Conservation (phyloP, 495 filamentous ascomycete species). For the Lasiosphaeria ovina region DNA sequence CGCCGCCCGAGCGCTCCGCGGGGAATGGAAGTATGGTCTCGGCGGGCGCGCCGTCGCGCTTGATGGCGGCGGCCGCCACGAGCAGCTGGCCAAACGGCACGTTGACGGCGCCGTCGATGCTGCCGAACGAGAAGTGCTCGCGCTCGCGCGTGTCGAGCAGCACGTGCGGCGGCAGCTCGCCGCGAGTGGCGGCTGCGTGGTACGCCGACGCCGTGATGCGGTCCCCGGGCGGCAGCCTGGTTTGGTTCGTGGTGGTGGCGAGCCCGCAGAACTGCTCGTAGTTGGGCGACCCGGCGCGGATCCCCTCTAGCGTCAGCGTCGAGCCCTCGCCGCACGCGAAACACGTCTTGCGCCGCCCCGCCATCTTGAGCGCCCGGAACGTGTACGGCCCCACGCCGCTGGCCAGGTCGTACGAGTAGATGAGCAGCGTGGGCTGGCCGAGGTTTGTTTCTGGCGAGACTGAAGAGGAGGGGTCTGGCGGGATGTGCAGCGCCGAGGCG, state of each 20-base stretch:
- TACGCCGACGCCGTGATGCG: constrained; percentile 62
- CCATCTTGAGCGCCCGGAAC: constrained; percentile 73
- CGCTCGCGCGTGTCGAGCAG: constrained; percentile 81
- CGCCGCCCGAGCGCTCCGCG: background rate
- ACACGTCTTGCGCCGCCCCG: constrained; percentile 63
- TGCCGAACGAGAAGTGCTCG: constrained; percentile 81
- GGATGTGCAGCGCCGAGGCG: constrained; percentile 35
- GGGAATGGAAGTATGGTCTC: background rate
- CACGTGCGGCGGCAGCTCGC: constrained; percentile 40
- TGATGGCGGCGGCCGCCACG: constrained; percentile 22
- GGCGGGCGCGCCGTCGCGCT: constrained; percentile 18
- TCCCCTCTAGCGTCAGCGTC: constrained; percentile 58
- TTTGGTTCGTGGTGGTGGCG: background rate
- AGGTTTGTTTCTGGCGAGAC: constrained; percentile 14
- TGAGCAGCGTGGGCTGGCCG: constrained; percentile 56
- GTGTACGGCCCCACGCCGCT: constrained; percentile 46
- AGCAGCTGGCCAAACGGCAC: constrained; percentile 66
- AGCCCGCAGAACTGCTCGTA: constrained; percentile 78
- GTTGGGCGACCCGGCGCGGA: constrained; percentile 64
- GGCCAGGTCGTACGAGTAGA: constrained; percentile 61
- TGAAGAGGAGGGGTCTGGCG: constrained; percentile 5
- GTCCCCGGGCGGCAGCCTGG: constrained; percentile 52
- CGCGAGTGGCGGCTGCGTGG: constrained; percentile 25
- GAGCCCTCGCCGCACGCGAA: constrained; percentile 65
- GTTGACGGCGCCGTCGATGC: constrained; percentile 70